Evolutionary conservation across 176 grass and related monocot genomes (phyloP).

Genomic region (Bolboschoenus planiculmis): DNA sequence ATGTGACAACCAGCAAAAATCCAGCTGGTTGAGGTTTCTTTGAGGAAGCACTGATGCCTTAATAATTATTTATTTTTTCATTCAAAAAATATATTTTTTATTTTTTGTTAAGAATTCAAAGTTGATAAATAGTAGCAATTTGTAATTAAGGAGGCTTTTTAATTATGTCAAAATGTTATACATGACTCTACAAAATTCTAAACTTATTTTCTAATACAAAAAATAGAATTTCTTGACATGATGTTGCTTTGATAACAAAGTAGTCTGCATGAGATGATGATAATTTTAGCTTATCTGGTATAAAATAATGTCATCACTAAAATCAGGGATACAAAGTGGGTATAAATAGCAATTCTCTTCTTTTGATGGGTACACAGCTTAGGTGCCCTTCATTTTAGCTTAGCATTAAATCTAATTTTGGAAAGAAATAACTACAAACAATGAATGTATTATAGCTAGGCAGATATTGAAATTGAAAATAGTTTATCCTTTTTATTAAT

Average conservation of each 20-base stretch:
- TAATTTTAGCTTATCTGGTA: background rate
- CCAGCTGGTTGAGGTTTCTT: background rate
- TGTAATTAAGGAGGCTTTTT: background rate
- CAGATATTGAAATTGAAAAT: background rate
- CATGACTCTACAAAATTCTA: background rate
- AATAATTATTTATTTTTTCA: background rate
- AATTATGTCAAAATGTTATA: background rate
- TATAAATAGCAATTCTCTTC: background rate
- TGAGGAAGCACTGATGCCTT: background rate
- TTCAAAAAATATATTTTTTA: too few species aligned
- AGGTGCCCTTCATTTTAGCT: background rate
- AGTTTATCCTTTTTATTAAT: background rate
- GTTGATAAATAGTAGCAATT: background rate
- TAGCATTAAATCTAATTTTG: conserved; percentile 1
- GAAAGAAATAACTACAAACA: background rate
- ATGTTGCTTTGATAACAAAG: background rate
- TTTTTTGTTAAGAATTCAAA: background rate
- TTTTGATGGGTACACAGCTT: background rate
- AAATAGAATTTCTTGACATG: background rate
- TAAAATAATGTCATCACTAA: background rate
- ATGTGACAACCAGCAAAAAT: background rate
- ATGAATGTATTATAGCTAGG: background rate
- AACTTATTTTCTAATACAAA: background rate
- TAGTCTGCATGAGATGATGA: background rate
- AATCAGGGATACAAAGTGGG: background rate